These are phyloP conservation scores for Pulveroboletus sp. DNA, from an alignment of 768 basidiomycete species.

Conservation along the genomic window DNA sequence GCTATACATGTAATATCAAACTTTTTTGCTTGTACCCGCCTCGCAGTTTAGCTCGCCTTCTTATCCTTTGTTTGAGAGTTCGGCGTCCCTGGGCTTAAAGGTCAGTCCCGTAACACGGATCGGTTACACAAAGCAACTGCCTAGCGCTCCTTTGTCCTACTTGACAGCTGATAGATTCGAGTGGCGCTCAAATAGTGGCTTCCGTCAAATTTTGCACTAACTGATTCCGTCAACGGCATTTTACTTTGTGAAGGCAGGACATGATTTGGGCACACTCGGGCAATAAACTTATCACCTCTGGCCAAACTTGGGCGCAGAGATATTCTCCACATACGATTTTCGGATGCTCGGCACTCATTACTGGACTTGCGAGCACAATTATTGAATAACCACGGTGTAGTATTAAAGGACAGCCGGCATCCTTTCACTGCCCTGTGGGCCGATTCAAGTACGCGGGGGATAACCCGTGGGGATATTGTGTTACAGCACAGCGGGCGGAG, in stretches of 20 bases:
- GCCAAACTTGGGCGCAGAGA: not conserved
- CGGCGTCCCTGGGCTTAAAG: not conserved
- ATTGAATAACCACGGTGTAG: too few relatives aligned
- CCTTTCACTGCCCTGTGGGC: not conserved
- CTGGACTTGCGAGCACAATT: not conserved
- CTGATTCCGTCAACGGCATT: not conserved
- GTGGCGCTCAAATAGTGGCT: not conserved
- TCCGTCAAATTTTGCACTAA: not conserved
- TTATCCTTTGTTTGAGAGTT: not conserved
- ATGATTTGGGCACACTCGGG: not conserved
- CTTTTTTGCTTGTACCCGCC: not conserved
- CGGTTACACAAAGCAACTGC: not conserved
- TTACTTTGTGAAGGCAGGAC: not conserved
- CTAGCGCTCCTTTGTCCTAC: not conserved
- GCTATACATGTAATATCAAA: slow-evolving; percentile 5
- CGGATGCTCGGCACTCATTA: not conserved
- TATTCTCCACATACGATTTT: not conserved
- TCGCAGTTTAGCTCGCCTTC: not conserved
- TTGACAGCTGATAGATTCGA: not conserved
- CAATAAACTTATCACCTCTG: not conserved
- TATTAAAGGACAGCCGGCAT: not conserved
- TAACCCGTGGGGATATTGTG: too few relatives aligned
- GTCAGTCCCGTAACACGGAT: not conserved
- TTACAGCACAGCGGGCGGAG: not conserved
- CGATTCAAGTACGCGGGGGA: too few relatives aligned